phyloP scores from a whole-genome alignment of 2,329 filamentous ascomycete species.

The Thielaviopsis euricoi region DNA sequence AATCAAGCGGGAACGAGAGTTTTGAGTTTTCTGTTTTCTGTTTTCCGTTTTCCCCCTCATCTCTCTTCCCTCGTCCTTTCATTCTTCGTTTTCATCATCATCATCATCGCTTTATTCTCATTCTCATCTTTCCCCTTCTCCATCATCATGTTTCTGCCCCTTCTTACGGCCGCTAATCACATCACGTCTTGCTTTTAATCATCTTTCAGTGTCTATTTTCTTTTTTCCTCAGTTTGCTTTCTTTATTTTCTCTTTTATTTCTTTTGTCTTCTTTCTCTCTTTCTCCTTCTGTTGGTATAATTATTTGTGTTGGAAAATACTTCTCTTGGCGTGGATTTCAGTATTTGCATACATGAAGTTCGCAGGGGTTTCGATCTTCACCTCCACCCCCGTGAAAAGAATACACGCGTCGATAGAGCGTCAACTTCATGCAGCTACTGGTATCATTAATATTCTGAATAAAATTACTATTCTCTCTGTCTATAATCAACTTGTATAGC shows the following conservation, averaged over 20 bases:
- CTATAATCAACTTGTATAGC: background rate
- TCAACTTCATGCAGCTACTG: background rate
- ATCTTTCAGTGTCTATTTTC: no score
- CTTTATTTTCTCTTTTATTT: background rate
- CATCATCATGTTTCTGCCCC: background rate
- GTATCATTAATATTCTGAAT: background rate
- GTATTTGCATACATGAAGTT: background rate
- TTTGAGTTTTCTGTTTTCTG: background rate
- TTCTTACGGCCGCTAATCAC: background rate
- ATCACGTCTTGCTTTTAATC: background rate
- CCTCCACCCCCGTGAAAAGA: no score
- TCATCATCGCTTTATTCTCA: background rate
- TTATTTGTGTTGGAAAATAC: background rate
- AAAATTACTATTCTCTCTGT: background rate
- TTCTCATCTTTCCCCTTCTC: background rate
- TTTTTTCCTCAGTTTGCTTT: background rate
- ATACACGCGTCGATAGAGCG: background rate
- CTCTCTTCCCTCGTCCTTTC: background rate
- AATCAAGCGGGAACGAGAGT: conserved; percentile 7
- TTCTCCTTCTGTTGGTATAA: background rate
- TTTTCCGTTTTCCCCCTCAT: background rate
- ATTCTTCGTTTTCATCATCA: background rate
- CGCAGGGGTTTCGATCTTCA: background rate
- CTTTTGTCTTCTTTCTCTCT: background rate
- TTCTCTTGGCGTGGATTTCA: no score